Percentiles rank a stretch among this genome's conserved stretches.
Evolutionary conservation across 345 rosid species (phyloP).

Genomic region (Microcos paniculata): DNA sequence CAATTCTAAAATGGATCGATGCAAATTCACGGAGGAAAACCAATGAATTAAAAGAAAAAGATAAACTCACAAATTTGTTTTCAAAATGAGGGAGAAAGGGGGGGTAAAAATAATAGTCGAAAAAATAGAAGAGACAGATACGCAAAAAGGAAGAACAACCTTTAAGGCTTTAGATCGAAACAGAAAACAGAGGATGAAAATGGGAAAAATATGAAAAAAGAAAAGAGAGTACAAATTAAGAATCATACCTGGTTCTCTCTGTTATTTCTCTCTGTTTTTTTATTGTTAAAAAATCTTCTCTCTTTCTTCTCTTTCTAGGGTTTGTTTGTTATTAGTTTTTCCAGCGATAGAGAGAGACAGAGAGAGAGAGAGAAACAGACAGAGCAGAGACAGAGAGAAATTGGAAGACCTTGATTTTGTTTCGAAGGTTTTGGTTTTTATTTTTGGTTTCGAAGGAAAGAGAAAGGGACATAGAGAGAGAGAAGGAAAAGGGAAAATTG

Average conservation of each 20-base stretch:
- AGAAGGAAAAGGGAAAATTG: background rate
- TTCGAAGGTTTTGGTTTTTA: background rate
- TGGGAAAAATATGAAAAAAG: background rate
- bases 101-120: slow-evolving; percentile 8
- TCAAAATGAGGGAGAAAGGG: background rate
- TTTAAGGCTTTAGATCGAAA: slow-evolving; percentile 7
- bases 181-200: slow-evolving; percentile 19
- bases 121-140: slow-evolving; percentile 34
- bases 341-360: background rate
- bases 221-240: background rate
- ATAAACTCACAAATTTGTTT: slow-evolving; percentile 11
- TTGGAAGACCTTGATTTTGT: background rate
- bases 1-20: background rate
- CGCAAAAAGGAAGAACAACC: slow-evolving; percentile 35
- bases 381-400: slow-evolving; percentile 8
- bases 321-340: background rate
- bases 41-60: slow-evolving; percentile 16
- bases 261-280: background rate
- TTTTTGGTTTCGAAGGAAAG: background rate
- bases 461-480: background rate
- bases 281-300: background rate
- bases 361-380: slow-evolving; percentile 18
- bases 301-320: slow-evolving; percentile 8
- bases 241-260: slow-evolving; percentile 30
- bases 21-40: background rate